Evolutionary conservation across 352 stramenopile genomes (phyloP), one percentile per base, ranked within the genome.

Genomic region (Pythium sukuiense): DNA sequence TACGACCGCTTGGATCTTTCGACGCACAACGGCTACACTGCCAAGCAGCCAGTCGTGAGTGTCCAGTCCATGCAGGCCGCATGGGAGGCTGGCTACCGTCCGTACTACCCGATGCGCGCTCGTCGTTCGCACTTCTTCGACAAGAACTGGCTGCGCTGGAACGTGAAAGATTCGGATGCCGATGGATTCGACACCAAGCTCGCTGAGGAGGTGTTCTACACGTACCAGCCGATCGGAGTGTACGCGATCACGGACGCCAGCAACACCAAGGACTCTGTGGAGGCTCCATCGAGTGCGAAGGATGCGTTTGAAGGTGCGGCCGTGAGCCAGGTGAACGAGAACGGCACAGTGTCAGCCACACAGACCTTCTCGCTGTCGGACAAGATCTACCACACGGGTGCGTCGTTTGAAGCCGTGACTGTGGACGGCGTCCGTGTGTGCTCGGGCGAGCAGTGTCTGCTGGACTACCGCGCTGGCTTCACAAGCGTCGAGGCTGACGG

Each of bases 41-140:
- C 20, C 46, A 54, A 54, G 54, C 18, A 74, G 45, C 69, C 55
- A 11, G 59, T 74, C 18, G 69, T 90, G 3, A 49, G 72, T 90
- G 11, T 84, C 76, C 85, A 93, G 57, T 77, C 85, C 8, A 93
- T 93, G 85, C 59, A 80, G 30, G 78, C 82, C 0, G 85, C 85
- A 8, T 79, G 64, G 52, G 59, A 60, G 2, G 55, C 69, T 12
- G 83, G 80, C 1, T 98, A 91, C 67, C 90, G 74, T 52, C 84
- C 89, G 41, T 98, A 97, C 76, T 92, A 97, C 24, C 93, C 93
- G 3, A 90, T 95, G 65, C 67, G 73, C 29, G 69, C 77, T 8
- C 85, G 87, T 27, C 85, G 85, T n/a, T 96, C 88, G 20, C 88
- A 87, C 1, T 98, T 97, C 69, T 98, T 96, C 74, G 74, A 97